Evolutionary conservation across 2,329 filamentous ascomycete species (phyloP), one percentile per base, ranked within the genome.

Genomic region (Gaeumannomyces tritici): DNA sequence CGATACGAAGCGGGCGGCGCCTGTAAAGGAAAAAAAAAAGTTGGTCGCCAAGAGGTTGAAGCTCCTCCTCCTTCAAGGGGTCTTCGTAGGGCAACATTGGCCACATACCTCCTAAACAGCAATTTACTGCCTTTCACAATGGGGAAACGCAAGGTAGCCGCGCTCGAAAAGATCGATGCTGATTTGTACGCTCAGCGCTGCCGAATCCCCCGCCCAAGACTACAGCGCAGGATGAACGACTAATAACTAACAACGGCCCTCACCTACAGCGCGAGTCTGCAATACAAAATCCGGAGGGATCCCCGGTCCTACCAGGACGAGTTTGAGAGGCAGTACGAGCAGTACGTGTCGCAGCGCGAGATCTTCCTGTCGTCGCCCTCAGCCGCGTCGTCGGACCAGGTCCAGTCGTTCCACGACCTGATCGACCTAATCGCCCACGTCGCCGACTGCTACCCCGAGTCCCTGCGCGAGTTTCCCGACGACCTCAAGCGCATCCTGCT

Each of bases 371-470:
- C 89, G 55, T 89, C 91, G 59, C 95, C 95, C 7, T 81, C 87
- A 18, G 89, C 89, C 12, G 88, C 89, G 61, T 90, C 90, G 62
- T 85, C 89, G 69, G 88, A 88, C 57, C 90, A 91, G 58, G 81
- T 93, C 63, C 86, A 95, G 62, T 91, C 91, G 15, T 89, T 99
- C 69, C 88, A 90, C 70, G 93, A 98, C 71, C 83, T 96, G 68
- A 89, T 99, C 69, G 93, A 98, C 71, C 90, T 99, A 69, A 88
- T 98, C 69, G 88, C 93, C 26, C 95, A 99, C 76, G 89, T 96
- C 65, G 89, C 93, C 72, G 93, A 97, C 72, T 96, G 91, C 78
- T 99, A 96, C 75, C 91, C 91, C 60, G 84, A 89, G 63, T 83
- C 93, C 65, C 93, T 92, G 1, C 81, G 81, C 61, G 80, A 83